Conservation (phyloP, 805 yeast genomes). For the Saturnispora galanensis region DNA sequence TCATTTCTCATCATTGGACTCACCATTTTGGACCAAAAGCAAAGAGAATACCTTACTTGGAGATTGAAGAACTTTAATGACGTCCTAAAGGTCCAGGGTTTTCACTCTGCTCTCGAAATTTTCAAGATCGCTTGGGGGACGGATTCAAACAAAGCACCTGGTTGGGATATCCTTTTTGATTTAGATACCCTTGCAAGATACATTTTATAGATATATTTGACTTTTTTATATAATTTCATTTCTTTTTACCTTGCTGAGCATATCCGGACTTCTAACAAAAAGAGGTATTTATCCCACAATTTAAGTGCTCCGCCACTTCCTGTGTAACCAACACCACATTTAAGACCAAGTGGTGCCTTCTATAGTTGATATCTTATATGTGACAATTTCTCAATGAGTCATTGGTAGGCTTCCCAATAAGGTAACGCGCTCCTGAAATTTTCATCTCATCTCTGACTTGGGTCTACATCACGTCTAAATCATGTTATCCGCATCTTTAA, state of each 20-base stretch:
- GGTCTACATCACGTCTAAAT: too few relatives aligned
- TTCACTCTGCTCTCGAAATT: constrained; percentile 9
- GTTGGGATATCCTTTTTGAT: constrained; percentile 7
- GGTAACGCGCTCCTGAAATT: constrained; percentile 6
- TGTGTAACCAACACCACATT: too few relatives aligned
- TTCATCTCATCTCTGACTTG: background rate
- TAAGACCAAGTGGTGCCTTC: too few relatives aligned
- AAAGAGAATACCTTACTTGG: constrained; percentile 12
- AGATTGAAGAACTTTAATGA: constrained; percentile 11
- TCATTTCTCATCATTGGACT: constrained; percentile 15
- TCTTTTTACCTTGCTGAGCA: background rate
- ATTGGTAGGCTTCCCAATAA: constrained; percentile 7
- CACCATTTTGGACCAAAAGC: constrained; percentile 8
- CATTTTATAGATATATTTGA: background rate
- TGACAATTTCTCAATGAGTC: constrained; percentile 7
- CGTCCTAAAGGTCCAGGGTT: constrained; percentile 10
- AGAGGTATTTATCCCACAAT: too few relatives aligned
- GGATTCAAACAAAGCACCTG: background rate
- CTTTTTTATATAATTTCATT: background rate
- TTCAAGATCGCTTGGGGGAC: constrained; percentile 14
- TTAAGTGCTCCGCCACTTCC: too few relatives aligned
- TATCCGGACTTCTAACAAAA: too few relatives aligned
- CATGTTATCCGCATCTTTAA: constrained; percentile 1
- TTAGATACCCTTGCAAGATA: too few relatives aligned
- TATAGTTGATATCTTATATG: too few relatives aligned